phyloP scores from a whole-genome alignment of 2,329 filamentous ascomycete species.

The Fusarium haematococcum region DNA sequence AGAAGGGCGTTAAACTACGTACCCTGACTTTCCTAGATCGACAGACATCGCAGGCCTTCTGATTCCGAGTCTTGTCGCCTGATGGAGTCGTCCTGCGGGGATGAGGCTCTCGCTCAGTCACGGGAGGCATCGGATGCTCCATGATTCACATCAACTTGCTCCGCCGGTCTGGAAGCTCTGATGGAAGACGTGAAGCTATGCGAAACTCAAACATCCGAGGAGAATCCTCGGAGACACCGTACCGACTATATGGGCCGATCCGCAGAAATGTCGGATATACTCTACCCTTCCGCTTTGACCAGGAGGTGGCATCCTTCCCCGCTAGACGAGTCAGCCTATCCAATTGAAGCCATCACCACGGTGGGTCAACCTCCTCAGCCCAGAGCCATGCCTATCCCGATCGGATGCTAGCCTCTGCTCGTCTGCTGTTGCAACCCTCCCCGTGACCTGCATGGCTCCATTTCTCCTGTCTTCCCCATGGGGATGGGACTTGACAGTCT shows the following conservation, averaged over 20 bases:
- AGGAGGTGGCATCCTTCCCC: not conserved
- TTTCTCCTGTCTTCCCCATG: slow-evolving; percentile 30
- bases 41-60: slow-evolving; percentile 41
- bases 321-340: not conserved
- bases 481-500: slow-evolving; percentile 9
- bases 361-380: not conserved
- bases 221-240: slow-evolving; percentile 37
- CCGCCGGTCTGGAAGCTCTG: not conserved
- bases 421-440: not conserved
- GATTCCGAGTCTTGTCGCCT: slow-evolving; percentile 26
- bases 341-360: not conserved
- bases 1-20: not conserved
- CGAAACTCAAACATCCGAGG: slow-evolving; percentile 17
- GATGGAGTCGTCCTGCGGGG: not conserved
- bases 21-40: slow-evolving; percentile 42
- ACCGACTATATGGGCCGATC: not conserved
- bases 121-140: slow-evolving; percentile 1
- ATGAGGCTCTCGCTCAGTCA: not conserved
- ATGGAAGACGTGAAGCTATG: not conserved
- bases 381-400: not conserved
- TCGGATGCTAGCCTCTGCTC: not conserved
- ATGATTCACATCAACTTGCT: not conserved
- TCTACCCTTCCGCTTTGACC: not conserved
- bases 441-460: slow-evolving; percentile 2
- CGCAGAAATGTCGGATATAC: slow-evolving; percentile 43